Evolutionary conservation across 2,329 filamentous ascomycete genomes (phyloP).

Genomic region (Graphilbum ipis-grandicollis): DNA sequence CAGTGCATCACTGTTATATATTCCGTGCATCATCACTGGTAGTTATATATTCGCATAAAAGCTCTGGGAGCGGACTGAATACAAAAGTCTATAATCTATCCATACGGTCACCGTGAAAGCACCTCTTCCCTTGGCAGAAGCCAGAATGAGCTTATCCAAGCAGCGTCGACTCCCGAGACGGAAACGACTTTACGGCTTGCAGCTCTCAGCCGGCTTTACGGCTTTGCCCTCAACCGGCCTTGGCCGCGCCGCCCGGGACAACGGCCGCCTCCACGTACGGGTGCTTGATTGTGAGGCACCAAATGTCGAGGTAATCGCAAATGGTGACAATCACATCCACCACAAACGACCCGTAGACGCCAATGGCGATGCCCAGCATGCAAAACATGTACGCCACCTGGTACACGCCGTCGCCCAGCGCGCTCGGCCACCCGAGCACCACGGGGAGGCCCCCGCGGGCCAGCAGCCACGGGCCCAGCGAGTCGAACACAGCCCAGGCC

Average conservation of each 20-base stretch:
- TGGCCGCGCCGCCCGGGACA: neutral
- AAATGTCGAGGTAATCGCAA: slow-evolving; percentile 95
- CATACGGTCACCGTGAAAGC: too few relatives aligned
- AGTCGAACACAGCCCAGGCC: slow-evolving; percentile 62
- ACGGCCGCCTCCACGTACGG: slow-evolving; percentile 33
- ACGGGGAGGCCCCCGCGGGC: slow-evolving; percentile 19
- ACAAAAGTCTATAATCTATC: too few relatives aligned
- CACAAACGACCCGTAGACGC: slow-evolving; percentile 94
- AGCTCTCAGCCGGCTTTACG: neutral
- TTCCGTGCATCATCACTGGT: too few relatives aligned
- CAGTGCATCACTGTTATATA: too few relatives aligned
- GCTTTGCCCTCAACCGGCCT: neutral
- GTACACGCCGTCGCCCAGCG: slow-evolving; percentile 60
- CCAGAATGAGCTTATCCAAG: too few relatives aligned
- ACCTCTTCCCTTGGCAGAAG: too few relatives aligned
- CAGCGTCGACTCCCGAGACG: too few relatives aligned
- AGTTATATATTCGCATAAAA: too few relatives aligned
- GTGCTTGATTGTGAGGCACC: slow-evolving; percentile 96
- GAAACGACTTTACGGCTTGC: too few relatives aligned
- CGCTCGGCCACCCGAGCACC: slow-evolving; percentile 53
- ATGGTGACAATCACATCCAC: slow-evolving; percentile 95
- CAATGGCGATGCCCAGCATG: slow-evolving; percentile 68
- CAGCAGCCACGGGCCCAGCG: slow-evolving; percentile 52
- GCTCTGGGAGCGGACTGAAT: too few relatives aligned
- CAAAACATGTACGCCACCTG: slow-evolving; percentile 71